Evolutionary conservation across 768 basidiomycete genomes (phyloP).

Genomic region (Leccinum incarnatum): DNA sequence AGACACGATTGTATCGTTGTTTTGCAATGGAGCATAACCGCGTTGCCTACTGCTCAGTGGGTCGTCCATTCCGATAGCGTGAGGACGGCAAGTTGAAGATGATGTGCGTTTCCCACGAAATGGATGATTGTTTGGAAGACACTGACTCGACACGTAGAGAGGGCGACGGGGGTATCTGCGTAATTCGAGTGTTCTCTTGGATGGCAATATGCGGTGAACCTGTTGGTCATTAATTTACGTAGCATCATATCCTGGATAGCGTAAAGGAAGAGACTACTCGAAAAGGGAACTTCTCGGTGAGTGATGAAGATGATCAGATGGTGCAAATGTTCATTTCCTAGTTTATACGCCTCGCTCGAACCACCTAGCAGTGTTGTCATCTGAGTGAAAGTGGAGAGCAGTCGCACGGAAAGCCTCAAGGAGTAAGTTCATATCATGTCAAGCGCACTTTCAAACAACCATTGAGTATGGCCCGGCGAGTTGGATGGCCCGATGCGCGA

Average conservation of each 20-base stretch:
- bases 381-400: background rate
- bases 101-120: background rate
- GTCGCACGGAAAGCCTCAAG: background rate
- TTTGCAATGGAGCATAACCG: background rate
- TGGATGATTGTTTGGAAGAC: background rate
- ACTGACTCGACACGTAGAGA: background rate
- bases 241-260: background rate
- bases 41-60: background rate
- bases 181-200: background rate
- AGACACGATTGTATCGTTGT: background rate
- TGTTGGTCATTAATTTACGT: background rate
- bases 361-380: background rate
- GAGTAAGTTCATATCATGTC: background rate
- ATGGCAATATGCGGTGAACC: background rate
- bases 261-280: background rate
- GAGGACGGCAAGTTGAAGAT: background rate
- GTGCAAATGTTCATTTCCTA: background rate
- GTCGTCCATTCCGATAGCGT: background rate
- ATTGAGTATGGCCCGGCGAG: too few relatives aligned
- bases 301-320: background rate
- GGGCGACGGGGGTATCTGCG: too few relatives aligned
- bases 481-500: background rate
- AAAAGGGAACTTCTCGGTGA: background rate
- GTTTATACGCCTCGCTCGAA: background rate
- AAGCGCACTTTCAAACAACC: too few relatives aligned